Percentiles rank a stretch among this genome's conserved stretches.
Conservation (phyloP, 208 protist species). For the Zelonia costaricensis region DNA sequence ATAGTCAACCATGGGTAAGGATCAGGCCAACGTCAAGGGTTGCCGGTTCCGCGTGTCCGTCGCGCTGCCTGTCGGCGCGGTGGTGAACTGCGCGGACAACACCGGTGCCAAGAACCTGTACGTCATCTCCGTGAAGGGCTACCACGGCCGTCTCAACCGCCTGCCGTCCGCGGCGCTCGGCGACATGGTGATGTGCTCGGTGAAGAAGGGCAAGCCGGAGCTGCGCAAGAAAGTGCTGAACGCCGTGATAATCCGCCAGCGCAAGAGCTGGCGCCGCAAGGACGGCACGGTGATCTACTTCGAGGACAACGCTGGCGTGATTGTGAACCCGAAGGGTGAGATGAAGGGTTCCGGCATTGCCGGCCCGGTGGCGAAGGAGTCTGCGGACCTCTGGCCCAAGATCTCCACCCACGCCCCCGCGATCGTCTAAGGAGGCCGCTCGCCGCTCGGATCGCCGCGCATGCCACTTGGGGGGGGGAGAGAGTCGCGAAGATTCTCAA, state of each 20-base stretch:
- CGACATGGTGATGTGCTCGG: slow-evolving; percentile 99
- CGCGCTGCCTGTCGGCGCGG: slow-evolving; percentile 98
- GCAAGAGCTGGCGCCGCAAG: slow-evolving; percentile 98
- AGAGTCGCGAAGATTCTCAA: no score
- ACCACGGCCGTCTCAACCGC: slow-evolving; percentile 98
- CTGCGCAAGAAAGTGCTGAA: slow-evolving; percentile 99
- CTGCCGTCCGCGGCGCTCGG: slow-evolving; percentile 97
- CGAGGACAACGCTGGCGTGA: slow-evolving; percentile 99
- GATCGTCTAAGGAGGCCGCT: slow-evolving; percentile 94
- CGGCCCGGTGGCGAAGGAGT: slow-evolving; percentile 99
- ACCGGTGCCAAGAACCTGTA: slow-evolving; percentile 99
- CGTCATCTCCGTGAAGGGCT: slow-evolving; percentile 98
- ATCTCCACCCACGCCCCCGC: slow-evolving; percentile 96
- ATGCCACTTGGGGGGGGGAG: no score
- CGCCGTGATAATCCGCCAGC: slow-evolving; percentile 98
- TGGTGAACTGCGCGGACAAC: slow-evolving; percentile 99
- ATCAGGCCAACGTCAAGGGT: slow-evolving; percentile 90
- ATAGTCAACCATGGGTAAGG: slow-evolving; percentile 87
- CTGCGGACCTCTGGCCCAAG: slow-evolving; percentile 99
- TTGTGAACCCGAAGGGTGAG: slow-evolving; percentile 99
- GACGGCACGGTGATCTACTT: slow-evolving; percentile 99
- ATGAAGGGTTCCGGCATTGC: slow-evolving; percentile 99
- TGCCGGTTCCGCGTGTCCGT: slow-evolving; percentile 99
- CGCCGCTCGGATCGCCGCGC: no score
- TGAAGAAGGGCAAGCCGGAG: slow-evolving; percentile 99